Conservation (phyloP, 768 basidiomycete species). For the Leccinum variicolor region DNA sequence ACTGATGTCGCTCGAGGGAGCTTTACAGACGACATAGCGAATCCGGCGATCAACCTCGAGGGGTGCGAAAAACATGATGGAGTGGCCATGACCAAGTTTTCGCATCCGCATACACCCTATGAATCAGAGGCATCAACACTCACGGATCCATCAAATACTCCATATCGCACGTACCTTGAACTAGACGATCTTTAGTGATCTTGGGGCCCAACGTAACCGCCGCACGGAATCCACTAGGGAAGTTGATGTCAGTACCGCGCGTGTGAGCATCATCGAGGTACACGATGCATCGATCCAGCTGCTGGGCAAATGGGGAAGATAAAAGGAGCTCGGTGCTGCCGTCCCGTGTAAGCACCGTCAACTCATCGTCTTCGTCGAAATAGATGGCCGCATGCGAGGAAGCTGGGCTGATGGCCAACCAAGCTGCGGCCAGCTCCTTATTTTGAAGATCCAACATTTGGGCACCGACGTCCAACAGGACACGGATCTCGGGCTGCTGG, state of each 20-base stretch:
- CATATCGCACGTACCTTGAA: conserved; percentile 28
- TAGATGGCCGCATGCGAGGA: conserved; percentile 28
- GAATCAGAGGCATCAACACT: not conserved
- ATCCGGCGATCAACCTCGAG: not conserved
- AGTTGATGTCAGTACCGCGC: conserved; percentile 37
- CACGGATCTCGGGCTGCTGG: conserved; percentile 38
- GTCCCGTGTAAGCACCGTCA: conserved; percentile 31
- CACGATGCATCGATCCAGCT: conserved; percentile 34
- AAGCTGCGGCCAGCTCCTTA: conserved; percentile 35
- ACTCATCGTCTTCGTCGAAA: conserved; percentile 33
- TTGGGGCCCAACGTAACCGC: conserved; percentile 38
- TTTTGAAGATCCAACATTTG: conserved; percentile 54
- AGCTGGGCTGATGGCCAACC: conserved; percentile 32
- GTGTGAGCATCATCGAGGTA: conserved; percentile 42
- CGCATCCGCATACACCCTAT: not conserved
- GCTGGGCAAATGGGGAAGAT: conserved; percentile 32
- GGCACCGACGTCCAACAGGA: conserved; percentile 54
- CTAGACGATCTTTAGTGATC: conserved; percentile 35
- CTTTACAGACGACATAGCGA: not conserved
- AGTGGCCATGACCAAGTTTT: not conserved
- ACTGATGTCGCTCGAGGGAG: not conserved
- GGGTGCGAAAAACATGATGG: not conserved
- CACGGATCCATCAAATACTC: no score
- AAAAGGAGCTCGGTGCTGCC: conserved; percentile 26
- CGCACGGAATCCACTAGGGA: conserved; percentile 33